Evolutionary conservation across 805 yeast genomes (phyloP).

Genomic region (Spathaspora gorwiae): DNA sequence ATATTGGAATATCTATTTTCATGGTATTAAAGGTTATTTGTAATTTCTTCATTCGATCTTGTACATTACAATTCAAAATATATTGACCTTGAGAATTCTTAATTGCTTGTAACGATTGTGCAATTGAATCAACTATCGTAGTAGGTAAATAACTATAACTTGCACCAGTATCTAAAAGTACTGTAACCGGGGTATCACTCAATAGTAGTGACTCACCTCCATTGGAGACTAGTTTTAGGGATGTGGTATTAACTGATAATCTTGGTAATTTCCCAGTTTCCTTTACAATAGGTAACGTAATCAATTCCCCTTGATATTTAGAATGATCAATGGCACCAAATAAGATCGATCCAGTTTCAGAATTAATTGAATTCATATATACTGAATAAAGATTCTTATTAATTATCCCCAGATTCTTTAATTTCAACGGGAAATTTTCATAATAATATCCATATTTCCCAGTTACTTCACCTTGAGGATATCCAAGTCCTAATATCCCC

Average conservation of each 20-base stretch:
- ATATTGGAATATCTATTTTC: conserved; percentile 44
- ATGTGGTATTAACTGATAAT: conserved; percentile 45
- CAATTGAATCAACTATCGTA: conserved; percentile 27
- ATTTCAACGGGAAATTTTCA: conserved; percentile 35
- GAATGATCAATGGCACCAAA: conserved; percentile 44
- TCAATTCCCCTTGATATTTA: conserved; percentile 31
- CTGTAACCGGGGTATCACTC: conserved; percentile 11
- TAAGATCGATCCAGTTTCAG: conserved; percentile 29
- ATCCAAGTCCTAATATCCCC: conserved; percentile 75
- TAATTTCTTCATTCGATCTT: conserved; percentile 9
- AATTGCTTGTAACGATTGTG: conserved; percentile 32
- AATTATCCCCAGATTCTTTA: conserved; percentile 29
- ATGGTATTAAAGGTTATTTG: conserved; percentile 56
- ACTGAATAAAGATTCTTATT: conserved; percentile 32
- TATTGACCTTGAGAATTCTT: conserved; percentile 43
- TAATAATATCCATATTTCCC: conserved; percentile 23
- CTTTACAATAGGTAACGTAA: conserved; percentile 27
- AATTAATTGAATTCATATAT: conserved; percentile 24
- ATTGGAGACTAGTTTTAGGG: conserved; percentile 9
- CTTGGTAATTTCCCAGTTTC: conserved; percentile 24
- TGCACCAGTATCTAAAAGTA: conserved; percentile 31
- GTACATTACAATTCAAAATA: conserved; percentile 36
- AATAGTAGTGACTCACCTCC: conserved; percentile 9
- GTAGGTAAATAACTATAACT: conserved; percentile 41
- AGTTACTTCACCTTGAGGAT: conserved; percentile 64